phyloP scores from a whole-genome alignment of 768 basidiomycete genomes.

The Macrocybe gigantea region DNA sequence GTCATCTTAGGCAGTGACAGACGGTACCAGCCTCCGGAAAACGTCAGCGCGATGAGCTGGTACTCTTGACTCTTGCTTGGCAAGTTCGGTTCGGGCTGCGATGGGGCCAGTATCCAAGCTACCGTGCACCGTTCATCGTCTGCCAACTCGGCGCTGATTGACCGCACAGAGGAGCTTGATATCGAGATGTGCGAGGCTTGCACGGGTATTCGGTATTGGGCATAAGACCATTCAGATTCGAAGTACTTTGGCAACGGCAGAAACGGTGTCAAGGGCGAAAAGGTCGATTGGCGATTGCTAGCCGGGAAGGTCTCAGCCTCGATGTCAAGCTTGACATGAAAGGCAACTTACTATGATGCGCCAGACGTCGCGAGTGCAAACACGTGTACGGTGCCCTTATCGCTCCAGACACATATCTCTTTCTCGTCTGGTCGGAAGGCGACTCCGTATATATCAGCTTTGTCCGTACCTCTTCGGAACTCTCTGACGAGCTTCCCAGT shows the following conservation, averaged over 20 bases:
- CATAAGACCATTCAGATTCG: constrained; percentile 95
- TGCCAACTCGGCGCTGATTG: constrained; percentile 52
- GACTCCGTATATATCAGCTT: constrained; percentile 88
- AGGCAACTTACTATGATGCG: constrained; percentile 46
- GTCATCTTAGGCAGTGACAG: constrained; percentile 51
- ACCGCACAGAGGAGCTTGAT: constrained; percentile 50
- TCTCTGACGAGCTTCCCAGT: constrained; percentile 74
- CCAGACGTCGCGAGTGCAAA: constrained; percentile 71
- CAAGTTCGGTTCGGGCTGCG: constrained; percentile 26
- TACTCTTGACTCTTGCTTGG: constrained; percentile 36
- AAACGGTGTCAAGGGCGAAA: constrained; percentile 76
- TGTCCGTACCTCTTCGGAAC: constrained; percentile 81
- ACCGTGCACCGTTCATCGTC: constrained; percentile 86
- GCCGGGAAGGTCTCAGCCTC: constrained; percentile 1
- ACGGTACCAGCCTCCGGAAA: constrained; percentile 89
- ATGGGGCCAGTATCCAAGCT: constrained; percentile 68
- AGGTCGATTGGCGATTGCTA: constrained; percentile 81
- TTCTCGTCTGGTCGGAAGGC: constrained; percentile 83
- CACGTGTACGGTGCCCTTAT: constrained; percentile 91
- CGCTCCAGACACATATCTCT: constrained; percentile 89
- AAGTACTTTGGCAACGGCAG: constrained; percentile 87
- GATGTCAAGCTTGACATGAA: not conserved
- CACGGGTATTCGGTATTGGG: constrained; percentile 83
- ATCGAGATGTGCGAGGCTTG: constrained; percentile 81
- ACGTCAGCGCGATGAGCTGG: constrained; percentile 83